phyloP scores from a whole-genome alignment of 495 filamentous ascomycete genomes.

The Usnea hakonensis region DNA sequence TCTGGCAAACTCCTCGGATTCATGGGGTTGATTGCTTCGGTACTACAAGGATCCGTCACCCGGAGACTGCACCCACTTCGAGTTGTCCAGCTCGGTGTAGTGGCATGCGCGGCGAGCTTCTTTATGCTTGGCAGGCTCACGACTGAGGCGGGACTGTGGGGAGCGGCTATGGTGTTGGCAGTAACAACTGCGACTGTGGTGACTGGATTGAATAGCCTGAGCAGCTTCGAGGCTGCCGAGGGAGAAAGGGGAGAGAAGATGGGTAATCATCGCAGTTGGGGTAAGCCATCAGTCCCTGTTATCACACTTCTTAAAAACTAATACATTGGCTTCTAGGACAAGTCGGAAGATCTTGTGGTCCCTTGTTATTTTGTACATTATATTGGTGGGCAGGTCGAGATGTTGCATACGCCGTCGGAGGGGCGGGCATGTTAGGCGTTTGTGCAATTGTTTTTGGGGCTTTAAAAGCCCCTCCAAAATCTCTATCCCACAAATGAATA shows the following conservation, averaged over 20 bases:
- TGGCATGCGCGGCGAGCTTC: slow-evolving; percentile 70
- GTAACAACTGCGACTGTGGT: slow-evolving; percentile 90
- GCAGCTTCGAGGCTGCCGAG: slow-evolving; percentile 77
- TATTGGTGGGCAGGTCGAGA: slow-evolving; percentile 98
- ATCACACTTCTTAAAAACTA: not conserved
- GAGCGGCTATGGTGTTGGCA: slow-evolving; percentile 72
- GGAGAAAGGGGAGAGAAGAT: slow-evolving; percentile 77
- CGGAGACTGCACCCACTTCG: slow-evolving; percentile 71
- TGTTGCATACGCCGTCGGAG: slow-evolving; percentile 73
- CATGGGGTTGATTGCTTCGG: slow-evolving; percentile 83
- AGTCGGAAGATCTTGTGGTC: slow-evolving; percentile 76
- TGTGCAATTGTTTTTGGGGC: slow-evolving; percentile 60
- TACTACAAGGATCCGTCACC: slow-evolving; percentile 80
- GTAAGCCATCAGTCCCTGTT: slow-evolving; percentile 28
- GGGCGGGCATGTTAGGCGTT: slow-evolving; percentile 68
- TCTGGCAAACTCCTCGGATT: slow-evolving; percentile 87
- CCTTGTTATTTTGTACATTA: slow-evolving; percentile 84
- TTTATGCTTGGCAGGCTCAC: slow-evolving; percentile 64
- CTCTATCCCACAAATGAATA: not conserved
- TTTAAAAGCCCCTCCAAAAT: slow-evolving; percentile 41
- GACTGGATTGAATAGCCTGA: slow-evolving; percentile 83
- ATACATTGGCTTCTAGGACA: slow-evolving; percentile 48
- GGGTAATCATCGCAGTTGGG: slow-evolving; percentile 75
- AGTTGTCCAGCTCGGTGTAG: slow-evolving; percentile 70
- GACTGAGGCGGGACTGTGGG: slow-evolving; percentile 61